Evolutionary conservation across 257 asterid genomes (phyloP).

Genomic region (Fraxinus quadrangulata): DNA sequence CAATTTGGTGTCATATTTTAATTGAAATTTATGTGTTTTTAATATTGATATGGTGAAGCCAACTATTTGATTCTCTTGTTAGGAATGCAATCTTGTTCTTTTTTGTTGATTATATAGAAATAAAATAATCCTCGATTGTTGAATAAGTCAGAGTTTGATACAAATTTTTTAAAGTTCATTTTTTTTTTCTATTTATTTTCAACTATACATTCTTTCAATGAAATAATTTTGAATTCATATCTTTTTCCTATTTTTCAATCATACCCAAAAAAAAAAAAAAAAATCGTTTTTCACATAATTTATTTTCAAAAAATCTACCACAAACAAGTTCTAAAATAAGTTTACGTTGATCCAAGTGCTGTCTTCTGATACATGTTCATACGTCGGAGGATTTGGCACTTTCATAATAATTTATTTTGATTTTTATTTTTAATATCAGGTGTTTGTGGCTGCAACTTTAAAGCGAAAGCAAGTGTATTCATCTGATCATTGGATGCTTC

Average conservation of each 20-base stretch:
- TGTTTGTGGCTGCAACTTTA: slow-evolving; percentile 74
- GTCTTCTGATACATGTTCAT: slow-evolving; percentile 29
- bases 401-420: background rate
- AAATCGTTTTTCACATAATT: no score
- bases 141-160: background rate
- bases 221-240: no score
- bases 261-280: no score
- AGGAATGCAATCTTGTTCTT: slow-evolving; percentile 38
- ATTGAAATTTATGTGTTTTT: slow-evolving; percentile 1
- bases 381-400: slow-evolving; percentile 59
- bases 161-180: no score
- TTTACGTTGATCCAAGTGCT: slow-evolving; percentile 18
- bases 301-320: no score
- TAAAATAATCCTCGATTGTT: slow-evolving; percentile 27
- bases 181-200: no score
- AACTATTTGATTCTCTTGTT: slow-evolving; percentile 39
- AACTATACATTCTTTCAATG: no score
- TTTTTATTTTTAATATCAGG: slow-evolving; percentile 45
- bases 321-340: slow-evolving; percentile 13
- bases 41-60: background rate
- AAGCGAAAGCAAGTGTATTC: slow-evolving; percentile 68
- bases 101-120: slow-evolving; percentile 8
- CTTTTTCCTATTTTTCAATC: no score
- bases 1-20: background rate
- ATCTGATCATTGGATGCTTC: slow-evolving; percentile 66